These are phyloP conservation scores for Psophocarpus tetragonolobus DNA, from an alignment of 306 rosid genomes.

Conservation along the genomic window DNA sequence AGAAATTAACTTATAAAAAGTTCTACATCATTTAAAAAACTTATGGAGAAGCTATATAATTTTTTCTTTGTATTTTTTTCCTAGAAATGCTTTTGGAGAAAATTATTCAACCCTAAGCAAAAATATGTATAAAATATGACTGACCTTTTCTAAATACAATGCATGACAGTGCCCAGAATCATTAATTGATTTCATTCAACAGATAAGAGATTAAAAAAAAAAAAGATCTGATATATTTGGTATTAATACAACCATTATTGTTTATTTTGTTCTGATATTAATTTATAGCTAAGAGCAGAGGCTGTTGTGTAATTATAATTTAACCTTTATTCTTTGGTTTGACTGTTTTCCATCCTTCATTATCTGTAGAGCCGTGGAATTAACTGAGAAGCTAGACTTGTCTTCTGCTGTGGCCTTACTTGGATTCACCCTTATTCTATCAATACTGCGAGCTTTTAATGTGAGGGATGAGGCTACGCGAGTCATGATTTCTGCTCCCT, in stretches of 20 bases:
- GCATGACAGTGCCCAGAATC: not conserved
- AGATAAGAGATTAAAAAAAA: not conserved
- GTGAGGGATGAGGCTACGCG: conserved; percentile 88
- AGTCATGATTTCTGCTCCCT: conserved; percentile 94
- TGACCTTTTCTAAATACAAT: not conserved
- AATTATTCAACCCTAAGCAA: too few species aligned
- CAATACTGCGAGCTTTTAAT: conserved; percentile 68
- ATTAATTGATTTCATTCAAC: not conserved
- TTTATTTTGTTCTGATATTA: not conserved
- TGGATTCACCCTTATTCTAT: conserved; percentile 75
- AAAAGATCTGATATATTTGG: not conserved
- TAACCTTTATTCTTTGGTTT: not conserved
- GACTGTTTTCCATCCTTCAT: conserved; percentile 24
- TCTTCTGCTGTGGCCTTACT: conserved; percentile 90
- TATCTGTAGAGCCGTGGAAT: conserved; percentile 79
- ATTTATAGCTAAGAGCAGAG: not conserved
- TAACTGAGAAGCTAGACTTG: conserved; percentile 82
- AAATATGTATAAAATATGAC: conserved; percentile 12
- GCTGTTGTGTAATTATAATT: not conserved
- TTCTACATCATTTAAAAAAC: too few species aligned
- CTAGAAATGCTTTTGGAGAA: too few species aligned
- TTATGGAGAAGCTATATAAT: too few species aligned
- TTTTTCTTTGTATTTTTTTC: too few species aligned
- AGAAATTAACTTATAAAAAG: too few species aligned
- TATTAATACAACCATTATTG: not conserved